A percentile compares a stretch with the other conserved stretches of the same genome.
Conservation (phyloP, 805 yeast species). For the Suhomyces sp. region DNA sequence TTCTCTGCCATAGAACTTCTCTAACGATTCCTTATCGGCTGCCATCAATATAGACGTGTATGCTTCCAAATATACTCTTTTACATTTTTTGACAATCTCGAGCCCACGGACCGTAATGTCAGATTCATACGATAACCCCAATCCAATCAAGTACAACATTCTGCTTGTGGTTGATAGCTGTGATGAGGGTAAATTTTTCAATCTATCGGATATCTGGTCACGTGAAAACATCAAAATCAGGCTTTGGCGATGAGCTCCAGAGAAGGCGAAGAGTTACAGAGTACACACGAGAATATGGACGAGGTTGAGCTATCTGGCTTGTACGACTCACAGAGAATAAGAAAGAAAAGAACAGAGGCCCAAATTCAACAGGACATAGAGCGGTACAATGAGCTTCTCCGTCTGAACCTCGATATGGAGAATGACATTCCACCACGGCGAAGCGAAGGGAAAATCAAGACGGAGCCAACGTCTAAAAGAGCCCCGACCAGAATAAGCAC, state of each 20-base stretch:
- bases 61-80: conserved; percentile 91
- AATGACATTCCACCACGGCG: conserved; percentile 26
- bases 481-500: not conserved
- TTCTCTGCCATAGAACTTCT: conserved; percentile 79
- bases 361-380: conserved; percentile 18
- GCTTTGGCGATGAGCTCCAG: not conserved
- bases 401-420: conserved; percentile 16
- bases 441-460: not conserved
- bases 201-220: conserved; percentile 4
- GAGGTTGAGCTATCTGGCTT: not conserved
- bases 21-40: conserved; percentile 71
- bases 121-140: conserved; percentile 83
- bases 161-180: conserved; percentile 1
- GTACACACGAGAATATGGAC: not conserved
- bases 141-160: conserved; percentile 88
- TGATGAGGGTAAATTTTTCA: not conserved
- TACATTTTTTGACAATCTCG: conserved; percentile 76
- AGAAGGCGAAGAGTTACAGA: not conserved
- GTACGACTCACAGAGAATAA: not conserved
- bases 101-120: conserved; percentile 96
- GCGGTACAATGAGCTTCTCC: conserved; percentile 16
- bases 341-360: conserved; percentile 1
- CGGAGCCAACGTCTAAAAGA: not conserved
- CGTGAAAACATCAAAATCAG: conserved; percentile 5
- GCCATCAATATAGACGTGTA: conserved; percentile 96